These are phyloP conservation scores for Saccharomyces hybrid DNA, from an alignment of 1,139 yeast species.

Conservation along the genomic window DNA sequence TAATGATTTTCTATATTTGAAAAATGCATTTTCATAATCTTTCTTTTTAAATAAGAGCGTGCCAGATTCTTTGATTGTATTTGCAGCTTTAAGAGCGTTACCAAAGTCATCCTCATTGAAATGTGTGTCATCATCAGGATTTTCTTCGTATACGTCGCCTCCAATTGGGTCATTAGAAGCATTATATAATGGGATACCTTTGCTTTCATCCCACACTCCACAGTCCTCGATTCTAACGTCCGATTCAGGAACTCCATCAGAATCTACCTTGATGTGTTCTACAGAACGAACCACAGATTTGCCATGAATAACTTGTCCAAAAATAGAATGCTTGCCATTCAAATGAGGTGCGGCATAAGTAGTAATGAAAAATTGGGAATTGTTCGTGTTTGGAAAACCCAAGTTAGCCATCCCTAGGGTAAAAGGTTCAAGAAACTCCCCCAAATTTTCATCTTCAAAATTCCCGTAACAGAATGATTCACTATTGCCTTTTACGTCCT, in stretches of 20 bases:
- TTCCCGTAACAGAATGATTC: slow-evolving; percentile 27
- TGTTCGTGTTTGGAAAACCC: slow-evolving; percentile 50
- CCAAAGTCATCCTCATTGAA: slow-evolving; percentile 53
- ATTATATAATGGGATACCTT: slow-evolving; percentile 50
- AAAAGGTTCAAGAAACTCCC: slow-evolving; percentile 40
- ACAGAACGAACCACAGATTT: slow-evolving; percentile 63
- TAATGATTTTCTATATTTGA: slow-evolving; percentile 57
- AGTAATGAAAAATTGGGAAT: slow-evolving; percentile 75
- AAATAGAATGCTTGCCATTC: slow-evolving; percentile 66
- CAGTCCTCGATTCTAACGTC: slow-evolving; percentile 49
- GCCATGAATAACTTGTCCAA: slow-evolving; percentile 61
- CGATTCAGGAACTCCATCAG: slow-evolving; percentile 40
- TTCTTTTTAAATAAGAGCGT: slow-evolving; percentile 50
- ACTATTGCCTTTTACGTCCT: slow-evolving; percentile 11
- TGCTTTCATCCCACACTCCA: slow-evolving; percentile 55
- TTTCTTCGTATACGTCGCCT: slow-evolving; percentile 67
- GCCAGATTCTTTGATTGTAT: slow-evolving; percentile 59
- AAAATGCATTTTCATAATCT: slow-evolving; percentile 43
- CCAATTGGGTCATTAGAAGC: slow-evolving; percentile 56
- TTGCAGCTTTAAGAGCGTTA: slow-evolving; percentile 44
- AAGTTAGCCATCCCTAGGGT: slow-evolving; percentile 70
- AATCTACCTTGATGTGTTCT: slow-evolving; percentile 45
- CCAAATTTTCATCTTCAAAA: slow-evolving; percentile 58
- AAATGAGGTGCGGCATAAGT: slow-evolving; percentile 67
- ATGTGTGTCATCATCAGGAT: slow-evolving; percentile 59